These are phyloP conservation scores for Citeromyces siamensis DNA, from an alignment of 1,139 yeast species.

Conservation along the genomic window DNA sequence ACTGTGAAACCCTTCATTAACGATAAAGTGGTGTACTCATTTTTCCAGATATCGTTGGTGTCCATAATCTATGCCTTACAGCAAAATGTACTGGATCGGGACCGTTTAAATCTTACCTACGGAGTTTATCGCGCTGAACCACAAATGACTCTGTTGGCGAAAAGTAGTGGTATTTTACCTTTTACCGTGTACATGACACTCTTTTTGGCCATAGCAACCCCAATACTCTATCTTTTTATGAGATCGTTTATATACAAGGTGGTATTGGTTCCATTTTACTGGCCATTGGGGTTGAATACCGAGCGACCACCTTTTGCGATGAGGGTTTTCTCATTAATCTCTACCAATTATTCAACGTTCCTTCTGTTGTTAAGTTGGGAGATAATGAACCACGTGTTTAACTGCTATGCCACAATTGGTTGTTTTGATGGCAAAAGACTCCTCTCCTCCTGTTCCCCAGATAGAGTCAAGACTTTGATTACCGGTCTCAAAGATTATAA, in stretches of 20 bases:
- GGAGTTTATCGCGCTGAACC: conserved; percentile 33
- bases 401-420: conserved; percentile 71
- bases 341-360: conserved; percentile 26
- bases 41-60: conserved; percentile 20
- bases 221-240: conserved; percentile 30
- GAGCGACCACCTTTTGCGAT: conserved; percentile 25
- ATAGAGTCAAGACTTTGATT: conserved; percentile 63
- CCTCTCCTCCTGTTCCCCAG: conserved; percentile 53
- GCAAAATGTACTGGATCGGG: conserved; percentile 47
- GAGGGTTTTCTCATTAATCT: conserved; percentile 23
- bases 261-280: conserved; percentile 15
- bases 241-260: conserved; percentile 33
- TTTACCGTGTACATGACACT: conserved; percentile 13
- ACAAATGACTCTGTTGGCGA: conserved; percentile 12
- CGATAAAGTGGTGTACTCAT: conserved; percentile 47
- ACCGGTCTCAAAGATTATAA: conserved; percentile 52
- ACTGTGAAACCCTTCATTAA: conserved; percentile 45
- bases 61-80: conserved; percentile 39
- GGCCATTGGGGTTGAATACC: conserved; percentile 21
- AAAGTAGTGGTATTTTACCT: not conserved
- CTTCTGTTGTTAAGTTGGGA: conserved; percentile 43
- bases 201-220: conserved; percentile 23
- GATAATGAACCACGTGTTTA: conserved; percentile 45
- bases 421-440: conserved; percentile 68
- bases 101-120: conserved; percentile 37